A percentile compares a stretch with the other conserved stretches of the same genome.
Evolutionary conservation across 2,329 filamentous ascomycete genomes (phyloP).

Genomic region (Tolypocladium nubicola): DNA sequence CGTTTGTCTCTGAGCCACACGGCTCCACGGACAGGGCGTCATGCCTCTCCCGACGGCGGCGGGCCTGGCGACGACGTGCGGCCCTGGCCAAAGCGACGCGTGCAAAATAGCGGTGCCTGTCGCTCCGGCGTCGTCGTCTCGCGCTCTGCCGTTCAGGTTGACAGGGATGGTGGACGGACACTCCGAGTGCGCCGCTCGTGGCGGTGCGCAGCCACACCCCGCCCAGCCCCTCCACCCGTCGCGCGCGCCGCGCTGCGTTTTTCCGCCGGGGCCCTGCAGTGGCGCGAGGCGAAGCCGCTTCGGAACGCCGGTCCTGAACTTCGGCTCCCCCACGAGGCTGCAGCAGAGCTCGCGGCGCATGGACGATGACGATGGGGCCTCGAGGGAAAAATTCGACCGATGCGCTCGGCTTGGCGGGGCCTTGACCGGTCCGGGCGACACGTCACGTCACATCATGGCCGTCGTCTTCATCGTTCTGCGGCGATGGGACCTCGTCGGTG

Average conservation of each 20-base stretch:
- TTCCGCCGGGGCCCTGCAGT: background rate
- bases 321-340: background rate
- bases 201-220: constrained; percentile 2
- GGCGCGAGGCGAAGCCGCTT: background rate
- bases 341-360: background rate
- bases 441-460: background rate
- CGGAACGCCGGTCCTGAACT: background rate
- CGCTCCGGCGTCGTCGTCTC: background rate
- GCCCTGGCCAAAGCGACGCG: no score
- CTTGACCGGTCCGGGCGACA: background rate
- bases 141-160: background rate
- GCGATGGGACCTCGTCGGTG: background rate
- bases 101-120: no score
- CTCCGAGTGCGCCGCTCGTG: constrained; percentile 1
- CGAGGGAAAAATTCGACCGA: background rate
- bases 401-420: background rate
- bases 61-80: background rate
- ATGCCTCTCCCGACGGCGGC: background rate
- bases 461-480: background rate
- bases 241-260: background rate
- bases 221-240: background rate
- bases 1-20: background rate
- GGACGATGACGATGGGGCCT: background rate
- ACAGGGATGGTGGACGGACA: constrained; percentile 1
- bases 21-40: background rate